Evolutionary conservation across 1,284 basidiomycete species (phyloP).

Genomic region (Athelia psychrophila): DNA sequence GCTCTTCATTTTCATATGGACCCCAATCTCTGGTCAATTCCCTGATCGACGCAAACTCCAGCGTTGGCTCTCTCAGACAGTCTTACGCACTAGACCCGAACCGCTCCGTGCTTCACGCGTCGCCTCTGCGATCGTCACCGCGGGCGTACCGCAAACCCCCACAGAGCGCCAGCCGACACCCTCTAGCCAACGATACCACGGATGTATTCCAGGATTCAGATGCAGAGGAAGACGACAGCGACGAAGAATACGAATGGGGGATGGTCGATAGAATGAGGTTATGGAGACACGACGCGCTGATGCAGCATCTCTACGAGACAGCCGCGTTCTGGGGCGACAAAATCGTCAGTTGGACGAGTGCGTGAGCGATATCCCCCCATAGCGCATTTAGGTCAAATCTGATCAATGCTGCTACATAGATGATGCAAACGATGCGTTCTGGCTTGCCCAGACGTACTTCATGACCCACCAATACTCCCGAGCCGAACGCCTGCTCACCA

Average conservation of each 20-base stretch:
- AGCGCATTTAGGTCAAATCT: constrained; percentile 8
- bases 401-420: constrained; percentile 41
- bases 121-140: constrained; percentile 63
- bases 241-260: constrained; percentile 67
- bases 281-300: constrained; percentile 97
- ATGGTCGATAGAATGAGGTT: constrained; percentile 94
- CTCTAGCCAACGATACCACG: constrained; percentile 73
- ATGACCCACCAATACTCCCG: constrained; percentile 93
- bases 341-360: constrained; percentile 91
- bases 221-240: constrained; percentile 49
- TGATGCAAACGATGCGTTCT: constrained; percentile 96
- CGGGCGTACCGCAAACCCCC: constrained; percentile 47
- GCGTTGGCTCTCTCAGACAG: constrained; percentile 49
- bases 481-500: constrained; percentile 87
- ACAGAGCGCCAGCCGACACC: constrained; percentile 52
- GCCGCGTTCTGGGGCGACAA: constrained; percentile 99
- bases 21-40: constrained; percentile 71
- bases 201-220: constrained; percentile 71
- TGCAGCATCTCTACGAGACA: constrained; percentile 97
- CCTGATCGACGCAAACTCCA: constrained; percentile 57
- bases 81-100: constrained; percentile 70
- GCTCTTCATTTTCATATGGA: constrained; percentile 80
- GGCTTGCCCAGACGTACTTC: constrained; percentile 97
- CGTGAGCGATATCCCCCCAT: constrained; percentile 39
- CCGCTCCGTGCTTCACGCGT: constrained; percentile 67